Evolutionary conservation across 768 basidiomycete genomes (phyloP).

Genomic region (Filobasidium floriforme): DNA sequence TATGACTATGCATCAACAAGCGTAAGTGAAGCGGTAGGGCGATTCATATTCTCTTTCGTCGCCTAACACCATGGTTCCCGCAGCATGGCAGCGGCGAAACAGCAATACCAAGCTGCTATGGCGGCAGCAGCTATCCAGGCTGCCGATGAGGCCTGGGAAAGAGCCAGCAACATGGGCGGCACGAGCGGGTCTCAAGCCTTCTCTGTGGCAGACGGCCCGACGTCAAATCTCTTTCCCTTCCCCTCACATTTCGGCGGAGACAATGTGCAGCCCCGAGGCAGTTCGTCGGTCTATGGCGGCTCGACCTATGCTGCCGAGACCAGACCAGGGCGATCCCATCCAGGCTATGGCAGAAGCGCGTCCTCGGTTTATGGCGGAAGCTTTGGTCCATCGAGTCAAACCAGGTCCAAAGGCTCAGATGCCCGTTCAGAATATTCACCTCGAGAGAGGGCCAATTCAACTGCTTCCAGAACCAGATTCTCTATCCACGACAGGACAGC

Average conservation of each 20-base stretch:
- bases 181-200: neutral
- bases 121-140: conserved; percentile 83
- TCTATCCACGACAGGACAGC: too few species aligned
- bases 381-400: neutral
- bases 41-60: neutral
- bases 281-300: neutral
- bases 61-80: neutral
- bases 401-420: neutral
- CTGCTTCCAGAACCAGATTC: neutral
- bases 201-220: neutral
- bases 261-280: neutral
- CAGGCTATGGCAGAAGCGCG: neutral
- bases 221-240: too few species aligned
- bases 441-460: neutral
- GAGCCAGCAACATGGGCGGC: conserved; percentile 53
- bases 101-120: conserved; percentile 80
- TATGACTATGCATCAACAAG: conserved; percentile 74
- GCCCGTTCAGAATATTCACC: neutral
- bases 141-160: conserved; percentile 88
- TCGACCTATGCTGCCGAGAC: neutral
- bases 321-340: neutral
- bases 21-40: conserved; percentile 36
- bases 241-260: neutral
- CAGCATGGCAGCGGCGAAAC: conserved; percentile 69
- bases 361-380: neutral